These are phyloP conservation scores for Calendula officinalis DNA, from an alignment of 129 eudicot species.

Conservation along the genomic window DNA sequence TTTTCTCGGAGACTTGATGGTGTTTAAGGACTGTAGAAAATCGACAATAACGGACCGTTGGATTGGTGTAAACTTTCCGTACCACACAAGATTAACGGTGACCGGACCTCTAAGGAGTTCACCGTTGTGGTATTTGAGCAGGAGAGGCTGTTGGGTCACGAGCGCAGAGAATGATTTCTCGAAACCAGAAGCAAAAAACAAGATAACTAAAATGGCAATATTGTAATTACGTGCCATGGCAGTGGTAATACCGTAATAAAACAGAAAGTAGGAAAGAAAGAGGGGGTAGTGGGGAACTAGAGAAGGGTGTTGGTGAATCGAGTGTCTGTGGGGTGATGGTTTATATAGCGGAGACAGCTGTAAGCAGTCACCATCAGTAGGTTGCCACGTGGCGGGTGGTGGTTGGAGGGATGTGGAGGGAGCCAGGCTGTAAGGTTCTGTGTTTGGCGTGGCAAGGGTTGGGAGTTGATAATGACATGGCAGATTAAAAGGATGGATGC, in stretches of 20 bases:
- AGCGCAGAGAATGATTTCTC: slow-evolving; percentile 40
- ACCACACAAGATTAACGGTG: slow-evolving; percentile 75
- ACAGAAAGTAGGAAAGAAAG: not conserved
- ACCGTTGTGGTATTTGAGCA: slow-evolving; percentile 68
- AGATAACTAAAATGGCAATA: slow-evolving; percentile 34
- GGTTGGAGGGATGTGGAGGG: slow-evolving; percentile 16
- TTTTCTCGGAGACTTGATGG: slow-evolving; percentile 1
- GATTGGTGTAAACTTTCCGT: slow-evolving; percentile 62
- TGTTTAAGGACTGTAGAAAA: slow-evolving; percentile 48
- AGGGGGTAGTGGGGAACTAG: not conserved
- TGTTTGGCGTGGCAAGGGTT: slow-evolving; percentile 34
- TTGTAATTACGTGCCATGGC: slow-evolving; percentile 40
- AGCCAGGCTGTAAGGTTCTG: slow-evolving; percentile 47
- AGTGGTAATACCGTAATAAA: not conserved
- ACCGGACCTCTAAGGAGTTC: slow-evolving; percentile 53
- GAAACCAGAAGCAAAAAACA: slow-evolving; percentile 17
- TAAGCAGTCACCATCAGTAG: slow-evolving; percentile 15
- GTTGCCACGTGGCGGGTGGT: slow-evolving; percentile 27
- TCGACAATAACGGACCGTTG: slow-evolving; percentile 65
- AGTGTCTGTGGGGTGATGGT: not conserved
- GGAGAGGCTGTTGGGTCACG: slow-evolving; percentile 49
- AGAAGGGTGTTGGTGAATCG: slow-evolving; percentile 1
- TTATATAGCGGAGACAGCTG: slow-evolving; percentile 47
- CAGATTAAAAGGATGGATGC: slow-evolving; percentile 28
- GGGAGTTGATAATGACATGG: slow-evolving; percentile 33